Base-by-base conservation (phyloP, 306 rosid genomes). In the Trifolium dubium region DNA sequence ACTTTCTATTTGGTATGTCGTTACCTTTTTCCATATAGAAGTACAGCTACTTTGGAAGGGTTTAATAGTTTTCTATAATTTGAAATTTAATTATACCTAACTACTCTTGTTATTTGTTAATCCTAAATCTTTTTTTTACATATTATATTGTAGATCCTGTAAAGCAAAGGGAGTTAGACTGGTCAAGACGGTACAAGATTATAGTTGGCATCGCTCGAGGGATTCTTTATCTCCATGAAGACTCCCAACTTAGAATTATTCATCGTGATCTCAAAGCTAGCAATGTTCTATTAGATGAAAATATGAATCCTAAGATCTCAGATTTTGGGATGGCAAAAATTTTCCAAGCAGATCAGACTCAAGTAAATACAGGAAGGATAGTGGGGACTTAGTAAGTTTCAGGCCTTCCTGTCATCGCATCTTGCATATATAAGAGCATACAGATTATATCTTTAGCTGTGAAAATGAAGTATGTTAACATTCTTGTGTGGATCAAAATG, bases 301-400 rank as follows among this genome's bases (percentile, higher is more conserved):
- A 83, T 2, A 78, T 92, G 91, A 80, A 83, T 0, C 71, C 96
- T 2, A 92, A 89, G 56, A 92, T 89, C 31, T 84, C 90, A 17
- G 96, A 92, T 72, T 92, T 92, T 82, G 96, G 96, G 2, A 83
- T 83, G 88, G 96, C 96, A 14, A 89, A 69, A 61, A 78, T 86
- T 19, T 82, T 86, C 34, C 74, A 18, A 3, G 79, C 32, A 3
- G 87, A 85, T 15, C 87, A 86, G 37, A 78, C 79, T 51, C 84
- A 78, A 73, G 88, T 78, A 5, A 80, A 71, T 51, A 92, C 96
- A 0, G 65, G 53, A 34, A 76, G 74, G 43, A 64, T 92, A 10
- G 92, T 83, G 32, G 97, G 93, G 19, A 92, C 93, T 4, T 86
- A 15, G 96, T 92, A 88, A 85, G 96, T 79, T 35, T 41, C 34